Percentiles rank a stretch among this genome's conserved stretches.
Conservation (phyloP, 2,329 filamentous ascomycete genomes). For the Pyricularia pennisetigena region DNA sequence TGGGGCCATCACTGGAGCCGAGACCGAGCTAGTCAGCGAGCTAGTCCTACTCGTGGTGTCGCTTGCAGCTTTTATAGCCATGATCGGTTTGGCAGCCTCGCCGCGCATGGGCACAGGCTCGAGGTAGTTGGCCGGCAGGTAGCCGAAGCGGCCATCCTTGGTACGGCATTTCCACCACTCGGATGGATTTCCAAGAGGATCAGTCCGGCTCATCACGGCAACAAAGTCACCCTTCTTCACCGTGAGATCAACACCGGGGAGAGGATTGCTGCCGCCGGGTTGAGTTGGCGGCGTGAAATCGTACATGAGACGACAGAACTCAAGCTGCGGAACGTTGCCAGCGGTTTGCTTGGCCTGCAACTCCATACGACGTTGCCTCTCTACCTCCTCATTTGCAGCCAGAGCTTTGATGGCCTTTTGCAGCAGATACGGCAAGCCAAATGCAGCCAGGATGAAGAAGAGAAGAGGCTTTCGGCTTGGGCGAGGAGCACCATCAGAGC, state of each 20-base stretch:
- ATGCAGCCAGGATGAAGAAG: conserved; percentile 90
- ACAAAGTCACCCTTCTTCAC: conserved; percentile 95
- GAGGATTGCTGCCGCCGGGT: conserved; percentile 40
- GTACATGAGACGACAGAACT: conserved; percentile 91
- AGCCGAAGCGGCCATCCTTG: conserved; percentile 81
- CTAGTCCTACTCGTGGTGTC: conserved; percentile 37
- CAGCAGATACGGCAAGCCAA: conserved; percentile 95
- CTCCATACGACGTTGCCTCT: conserved; percentile 51
- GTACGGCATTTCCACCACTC: conserved; percentile 98
- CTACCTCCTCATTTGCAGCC: conserved; percentile 75
- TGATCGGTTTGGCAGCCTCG: conserved; percentile 24
- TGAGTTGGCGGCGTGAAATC: conserved; percentile 68
- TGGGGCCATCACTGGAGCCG: conserved; percentile 11
- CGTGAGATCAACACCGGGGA: conserved; percentile 72
- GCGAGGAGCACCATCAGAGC: conserved; percentile 51
- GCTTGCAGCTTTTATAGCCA: conserved; percentile 37
- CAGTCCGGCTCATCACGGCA: conserved; percentile 83
- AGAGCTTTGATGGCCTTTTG: conserved; percentile 85
- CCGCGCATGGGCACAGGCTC: conserved; percentile 40
- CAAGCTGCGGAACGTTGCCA: conserved; percentile 74
- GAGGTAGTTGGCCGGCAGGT: conserved; percentile 83
- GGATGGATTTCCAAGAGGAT: conserved; percentile 82
- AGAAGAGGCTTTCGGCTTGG: conserved; percentile 93
- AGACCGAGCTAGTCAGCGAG: conserved; percentile 36
- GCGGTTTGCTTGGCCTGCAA: conserved; percentile 32